Percentiles rank a stretch among this genome's conserved stretches.
Evolutionary conservation across 305 asterid genomes (phyloP).

Genomic region (Plantago coronopus): DNA sequence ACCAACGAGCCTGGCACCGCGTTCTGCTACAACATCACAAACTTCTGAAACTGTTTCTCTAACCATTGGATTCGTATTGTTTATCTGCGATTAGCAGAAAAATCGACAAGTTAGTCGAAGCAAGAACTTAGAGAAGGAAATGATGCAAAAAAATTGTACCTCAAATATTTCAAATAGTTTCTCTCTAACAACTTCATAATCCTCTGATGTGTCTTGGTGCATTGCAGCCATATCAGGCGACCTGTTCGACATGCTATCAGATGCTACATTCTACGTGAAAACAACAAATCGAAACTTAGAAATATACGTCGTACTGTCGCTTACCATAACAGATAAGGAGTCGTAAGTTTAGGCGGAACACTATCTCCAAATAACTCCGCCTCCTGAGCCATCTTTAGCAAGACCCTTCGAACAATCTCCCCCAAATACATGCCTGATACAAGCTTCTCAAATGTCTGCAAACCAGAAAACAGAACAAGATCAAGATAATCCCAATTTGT

Average conservation of each 20-base stretch:
- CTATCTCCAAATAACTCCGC: constrained; percentile 55
- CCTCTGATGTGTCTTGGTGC: constrained; percentile 84
- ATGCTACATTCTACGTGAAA: not conserved
- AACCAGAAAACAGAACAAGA: constrained; percentile 16
- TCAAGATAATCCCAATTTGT: not conserved
- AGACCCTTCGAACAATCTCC: constrained; percentile 64
- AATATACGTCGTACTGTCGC: too few relatives aligned
- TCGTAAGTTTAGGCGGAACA: constrained; percentile 53
- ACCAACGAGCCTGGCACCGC: constrained; percentile 80
- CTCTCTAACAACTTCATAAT: constrained; percentile 55
- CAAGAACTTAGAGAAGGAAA: not conserved
- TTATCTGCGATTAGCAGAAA: constrained; percentile 43
- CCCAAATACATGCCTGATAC: constrained; percentile 68
- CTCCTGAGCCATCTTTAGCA: constrained; percentile 60
- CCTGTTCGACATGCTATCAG: constrained; percentile 27
- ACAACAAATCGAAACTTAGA: too few relatives aligned
- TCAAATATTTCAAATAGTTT: constrained; percentile 53
- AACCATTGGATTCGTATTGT: constrained; percentile 38
- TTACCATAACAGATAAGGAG: constrained; percentile 54
- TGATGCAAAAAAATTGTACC: constrained; percentile 22
- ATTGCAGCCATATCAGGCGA: constrained; percentile 86
- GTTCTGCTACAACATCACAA: constrained; percentile 71
- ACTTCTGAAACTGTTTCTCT: constrained; percentile 64
- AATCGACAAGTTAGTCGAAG: constrained; percentile 5
- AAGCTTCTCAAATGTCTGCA: constrained; percentile 72